Conservation (phyloP, 1,284 basidiomycete species). For the Marasmius fiardii region DNA sequence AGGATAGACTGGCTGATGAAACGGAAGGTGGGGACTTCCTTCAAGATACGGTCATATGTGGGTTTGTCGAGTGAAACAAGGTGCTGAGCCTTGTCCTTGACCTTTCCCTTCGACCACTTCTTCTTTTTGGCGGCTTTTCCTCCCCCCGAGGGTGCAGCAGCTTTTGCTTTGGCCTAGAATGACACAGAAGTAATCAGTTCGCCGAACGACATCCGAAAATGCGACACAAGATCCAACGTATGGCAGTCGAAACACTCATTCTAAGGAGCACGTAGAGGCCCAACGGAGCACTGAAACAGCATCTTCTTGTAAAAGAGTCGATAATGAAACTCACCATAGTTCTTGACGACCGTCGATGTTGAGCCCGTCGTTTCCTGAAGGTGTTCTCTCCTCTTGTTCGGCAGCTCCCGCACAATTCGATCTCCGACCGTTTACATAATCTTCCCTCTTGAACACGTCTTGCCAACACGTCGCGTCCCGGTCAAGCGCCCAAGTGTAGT, state of each 20-base stretch:
- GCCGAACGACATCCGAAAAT: slow-evolving; percentile 11
- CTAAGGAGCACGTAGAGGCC: not conserved
- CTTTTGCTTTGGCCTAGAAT: slow-evolving; percentile 76
- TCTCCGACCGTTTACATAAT: not conserved
- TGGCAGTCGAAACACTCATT: not conserved
- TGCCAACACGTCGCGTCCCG: not conserved
- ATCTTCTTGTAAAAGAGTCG: not conserved
- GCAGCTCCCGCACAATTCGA: not conserved
- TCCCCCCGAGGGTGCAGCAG: slow-evolving; percentile 63
- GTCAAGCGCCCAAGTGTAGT: no score
- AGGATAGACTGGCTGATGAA: slow-evolving; percentile 98
- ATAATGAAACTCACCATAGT: slow-evolving; percentile 2
- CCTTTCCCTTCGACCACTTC: slow-evolving; percentile 99
- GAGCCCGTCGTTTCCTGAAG: not conserved
- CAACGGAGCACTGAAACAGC: not conserved
- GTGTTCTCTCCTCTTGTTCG: not conserved
- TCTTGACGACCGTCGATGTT: slow-evolving; percentile 3
- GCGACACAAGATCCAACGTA: not conserved
- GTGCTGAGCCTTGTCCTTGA: slow-evolving; percentile 98
- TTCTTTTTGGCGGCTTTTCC: slow-evolving; percentile 95
- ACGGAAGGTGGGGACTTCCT: slow-evolving; percentile 99
- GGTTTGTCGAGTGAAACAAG: slow-evolving; percentile 91
- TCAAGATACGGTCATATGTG: slow-evolving; percentile 93
- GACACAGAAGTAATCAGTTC: slow-evolving; percentile 7
- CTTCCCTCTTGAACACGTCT: no score